Evolutionary conservation across 2,329 filamentous ascomycete species (phyloP).

Genomic region (Orbilia oligospora): DNA sequence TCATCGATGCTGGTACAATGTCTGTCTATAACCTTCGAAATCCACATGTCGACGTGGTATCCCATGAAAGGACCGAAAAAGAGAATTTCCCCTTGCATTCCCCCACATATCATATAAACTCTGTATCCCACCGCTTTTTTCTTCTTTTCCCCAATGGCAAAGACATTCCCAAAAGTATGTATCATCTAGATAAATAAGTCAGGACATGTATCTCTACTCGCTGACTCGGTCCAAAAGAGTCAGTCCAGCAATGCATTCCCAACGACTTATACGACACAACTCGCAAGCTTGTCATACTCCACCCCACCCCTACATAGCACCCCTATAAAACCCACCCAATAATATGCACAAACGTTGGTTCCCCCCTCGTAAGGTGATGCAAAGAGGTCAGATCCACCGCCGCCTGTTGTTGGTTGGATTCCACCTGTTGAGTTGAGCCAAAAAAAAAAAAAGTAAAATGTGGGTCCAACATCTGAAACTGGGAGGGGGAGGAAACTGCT

Average conservation of each 20-base stretch:
- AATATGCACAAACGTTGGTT: constrained; percentile 43
- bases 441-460: constrained; percentile 18
- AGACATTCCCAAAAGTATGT: too few relatives aligned
- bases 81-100: neutral
- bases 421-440: neutral
- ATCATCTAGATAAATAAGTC: too few relatives aligned
- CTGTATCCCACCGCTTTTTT: neutral
- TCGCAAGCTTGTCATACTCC: neutral
- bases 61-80: constrained; percentile 43
- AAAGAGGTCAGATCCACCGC: constrained; percentile 22
- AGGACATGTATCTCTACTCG: too few relatives aligned
- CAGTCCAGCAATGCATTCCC: constrained; percentile 17
- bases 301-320: neutral
- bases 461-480: constrained; percentile 44
- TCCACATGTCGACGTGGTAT: constrained; percentile 45
- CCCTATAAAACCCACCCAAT: constrained; percentile 39
- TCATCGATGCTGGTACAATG: too few relatives aligned
- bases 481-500: too few relatives aligned
- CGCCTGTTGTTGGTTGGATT: constrained; percentile 9
- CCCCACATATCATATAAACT: neutral
- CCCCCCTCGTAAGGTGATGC: constrained; percentile 50
- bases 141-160: too few relatives aligned
- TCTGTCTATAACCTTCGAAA: neutral
- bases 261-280: constrained; percentile 11
- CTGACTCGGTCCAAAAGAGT: neutral